Evolutionary conservation across 345 rosid genomes (phyloP), one percentile per base, ranked within the genome.

Genomic region (Bruguiera parviflora): DNA sequence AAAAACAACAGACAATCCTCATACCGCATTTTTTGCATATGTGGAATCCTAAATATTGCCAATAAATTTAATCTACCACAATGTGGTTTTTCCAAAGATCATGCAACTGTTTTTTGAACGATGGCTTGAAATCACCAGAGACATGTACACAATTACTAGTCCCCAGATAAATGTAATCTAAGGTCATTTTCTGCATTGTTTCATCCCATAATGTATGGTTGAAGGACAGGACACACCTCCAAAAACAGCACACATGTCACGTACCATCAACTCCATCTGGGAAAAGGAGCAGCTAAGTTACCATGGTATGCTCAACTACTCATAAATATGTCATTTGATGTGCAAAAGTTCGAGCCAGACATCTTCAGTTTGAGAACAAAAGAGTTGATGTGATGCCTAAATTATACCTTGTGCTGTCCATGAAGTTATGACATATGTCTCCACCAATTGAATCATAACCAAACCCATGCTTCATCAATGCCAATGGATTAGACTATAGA

Each of bases 191-290:
- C 51, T 61, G 35, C 18, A 61, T 27, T 61, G 65, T 65, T 49
- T 58, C 64, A 63, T 59, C 68, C 73, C 66, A 63, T 61, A 75
- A 35, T 53, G 67, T 18, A 65, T 69, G 66, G 79, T 74, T 68
- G 79, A 80, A 68, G 77, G 15, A 82, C 80, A 82, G 78, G 77
- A 73, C 82, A 86, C 90, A 87, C 96, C 91, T 88, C 85, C 88
- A 79, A 77, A 81, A 80, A 84, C 87, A 75, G 95, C 92, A 75
- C 53, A 84, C 65, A 79, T 68, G 83, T 88, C 96, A 95, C 91
- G 96, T 90, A 81, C 84, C 97, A 88, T 91, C 95, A 75, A 81
- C 73, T 85, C 88, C 92, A 89, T 91, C 96, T 91, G 93, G 91
- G 84, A 88, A 87, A 89, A 89, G 88, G 80, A 89, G 81, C 84